phyloP scores from a whole-genome alignment of 805 yeast species.

The Candida ficus region DNA sequence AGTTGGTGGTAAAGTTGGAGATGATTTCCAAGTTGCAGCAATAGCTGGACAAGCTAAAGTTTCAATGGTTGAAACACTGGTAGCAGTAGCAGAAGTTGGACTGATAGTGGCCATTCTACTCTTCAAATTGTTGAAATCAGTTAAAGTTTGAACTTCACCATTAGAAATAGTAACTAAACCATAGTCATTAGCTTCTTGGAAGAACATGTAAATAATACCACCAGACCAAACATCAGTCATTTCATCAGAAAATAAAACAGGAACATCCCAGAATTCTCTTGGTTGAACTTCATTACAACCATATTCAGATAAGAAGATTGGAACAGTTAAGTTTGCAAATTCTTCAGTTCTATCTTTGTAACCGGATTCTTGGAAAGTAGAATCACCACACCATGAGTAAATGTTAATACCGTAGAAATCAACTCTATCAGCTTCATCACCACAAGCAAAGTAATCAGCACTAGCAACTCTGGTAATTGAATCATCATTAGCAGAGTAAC shows the following conservation, averaged over 20 bases:
- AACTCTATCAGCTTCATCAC: constrained; percentile 48
- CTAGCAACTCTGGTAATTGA: constrained; percentile 61
- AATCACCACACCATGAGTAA: constrained; percentile 83
- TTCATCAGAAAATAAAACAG: constrained; percentile 54
- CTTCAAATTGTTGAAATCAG: constrained; percentile 54
- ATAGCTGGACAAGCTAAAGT: constrained; percentile 44
- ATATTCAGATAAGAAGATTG: constrained; percentile 82
- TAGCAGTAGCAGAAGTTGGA: constrained; percentile 42
- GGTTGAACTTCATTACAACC: constrained; percentile 79
- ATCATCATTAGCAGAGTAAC: constrained; percentile 85
- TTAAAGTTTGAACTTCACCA: constrained; percentile 51
- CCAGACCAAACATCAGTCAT: constrained; percentile 95
- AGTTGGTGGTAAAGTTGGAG: constrained; percentile 68
- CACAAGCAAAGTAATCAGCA: constrained; percentile 81
- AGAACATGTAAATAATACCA: constrained; percentile 90
- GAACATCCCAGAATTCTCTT: constrained; percentile 72
- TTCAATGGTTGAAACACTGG: constrained; percentile 30
- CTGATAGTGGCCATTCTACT: constrained; percentile 46
- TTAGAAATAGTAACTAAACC: constrained; percentile 63
- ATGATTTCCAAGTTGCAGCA: constrained; percentile 59
- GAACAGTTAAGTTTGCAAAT: constrained; percentile 67
- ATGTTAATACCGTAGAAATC: constrained; percentile 83
- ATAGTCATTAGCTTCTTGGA: constrained; percentile 76
- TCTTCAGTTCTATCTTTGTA: constrained; percentile 67
- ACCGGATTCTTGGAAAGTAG: constrained; percentile 58